These are phyloP conservation scores for Sarocladium oryzae DNA, from an alignment of 2,329 filamentous ascomycete species.

Conservation along the genomic window DNA sequence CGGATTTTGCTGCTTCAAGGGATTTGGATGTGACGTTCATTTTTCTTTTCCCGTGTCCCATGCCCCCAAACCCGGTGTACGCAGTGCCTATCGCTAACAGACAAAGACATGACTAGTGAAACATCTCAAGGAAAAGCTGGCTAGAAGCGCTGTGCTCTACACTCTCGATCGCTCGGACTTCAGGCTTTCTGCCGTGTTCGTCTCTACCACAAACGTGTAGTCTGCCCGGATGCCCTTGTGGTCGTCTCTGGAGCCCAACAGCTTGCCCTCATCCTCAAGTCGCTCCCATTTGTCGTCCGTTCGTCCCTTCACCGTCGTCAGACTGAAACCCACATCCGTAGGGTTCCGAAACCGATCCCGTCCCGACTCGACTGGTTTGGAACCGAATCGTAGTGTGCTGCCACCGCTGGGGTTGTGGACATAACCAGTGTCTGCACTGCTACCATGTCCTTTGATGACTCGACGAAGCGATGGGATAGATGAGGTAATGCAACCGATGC, in stretches of 20 bases:
- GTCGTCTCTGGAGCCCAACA: background rate
- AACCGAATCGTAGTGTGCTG: background rate
- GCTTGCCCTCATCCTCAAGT: constrained; percentile 7
- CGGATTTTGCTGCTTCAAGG: too few species aligned
- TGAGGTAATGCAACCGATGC: constrained; percentile 8
- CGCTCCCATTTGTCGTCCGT: constrained; percentile 5
- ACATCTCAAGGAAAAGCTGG: too few species aligned
- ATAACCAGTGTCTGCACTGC: background rate
- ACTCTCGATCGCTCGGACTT: background rate
- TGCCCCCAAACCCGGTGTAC: too few species aligned
- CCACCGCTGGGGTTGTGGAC: background rate
- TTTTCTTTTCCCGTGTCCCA: too few species aligned
- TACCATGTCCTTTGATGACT: background rate
- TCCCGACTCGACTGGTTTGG: background rate
- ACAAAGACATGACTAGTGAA: too few species aligned
- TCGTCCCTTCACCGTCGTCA: constrained; percentile 5
- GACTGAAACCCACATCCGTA: constrained; percentile 6
- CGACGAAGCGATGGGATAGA: constrained; percentile 7
- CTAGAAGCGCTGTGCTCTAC: background rate
- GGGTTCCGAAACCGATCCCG: constrained; percentile 3
- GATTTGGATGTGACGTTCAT: too few species aligned
- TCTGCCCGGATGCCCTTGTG: constrained; percentile 1
- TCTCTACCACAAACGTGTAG: background rate
- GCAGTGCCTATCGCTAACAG: too few species aligned
- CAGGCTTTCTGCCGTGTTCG: constrained; percentile 2